These are phyloP conservation scores for Neonectria punicea DNA, from an alignment of 2,329 filamentous ascomycete species.

Conservation along the genomic window DNA sequence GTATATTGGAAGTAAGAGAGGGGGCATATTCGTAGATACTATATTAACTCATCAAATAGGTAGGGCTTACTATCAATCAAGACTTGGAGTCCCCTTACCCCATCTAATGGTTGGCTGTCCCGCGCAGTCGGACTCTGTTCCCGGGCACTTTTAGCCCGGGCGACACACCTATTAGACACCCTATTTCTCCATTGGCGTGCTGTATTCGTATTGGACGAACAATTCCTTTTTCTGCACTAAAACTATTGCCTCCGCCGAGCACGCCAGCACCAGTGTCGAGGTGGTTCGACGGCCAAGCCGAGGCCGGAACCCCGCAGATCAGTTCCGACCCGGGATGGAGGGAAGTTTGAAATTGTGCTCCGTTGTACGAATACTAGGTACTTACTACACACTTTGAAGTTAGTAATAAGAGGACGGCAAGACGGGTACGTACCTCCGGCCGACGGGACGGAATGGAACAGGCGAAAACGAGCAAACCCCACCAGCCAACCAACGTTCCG, in stretches of 20 bases:
- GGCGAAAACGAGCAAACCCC: not conserved
- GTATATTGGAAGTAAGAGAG: no score
- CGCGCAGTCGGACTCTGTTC: not conserved
- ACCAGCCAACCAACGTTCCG: conserved; percentile 3
- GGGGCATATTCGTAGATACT: not conserved
- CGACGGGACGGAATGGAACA: not conserved
- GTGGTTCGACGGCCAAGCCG: not conserved
- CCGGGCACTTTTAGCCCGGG: not conserved
- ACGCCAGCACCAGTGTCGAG: not conserved
- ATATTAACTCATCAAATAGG: no score
- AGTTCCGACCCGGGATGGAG: not conserved
- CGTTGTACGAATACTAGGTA: no score
- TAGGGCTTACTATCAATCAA: not conserved
- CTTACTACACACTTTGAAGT: no score
- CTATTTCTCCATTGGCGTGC: not conserved
- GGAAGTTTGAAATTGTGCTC: not conserved
- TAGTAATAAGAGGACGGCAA: no score
- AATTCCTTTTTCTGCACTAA: not conserved
- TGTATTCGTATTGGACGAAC: not conserved
- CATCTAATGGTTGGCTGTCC: not conserved
- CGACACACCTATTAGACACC: not conserved
- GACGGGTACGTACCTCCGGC: not conserved
- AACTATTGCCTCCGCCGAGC: not conserved
- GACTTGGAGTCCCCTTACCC: not conserved
- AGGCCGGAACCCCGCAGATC: not conserved